Evolutionary conservation across 345 rosid species (phyloP).

Genomic region (Angophora floribunda): DNA sequence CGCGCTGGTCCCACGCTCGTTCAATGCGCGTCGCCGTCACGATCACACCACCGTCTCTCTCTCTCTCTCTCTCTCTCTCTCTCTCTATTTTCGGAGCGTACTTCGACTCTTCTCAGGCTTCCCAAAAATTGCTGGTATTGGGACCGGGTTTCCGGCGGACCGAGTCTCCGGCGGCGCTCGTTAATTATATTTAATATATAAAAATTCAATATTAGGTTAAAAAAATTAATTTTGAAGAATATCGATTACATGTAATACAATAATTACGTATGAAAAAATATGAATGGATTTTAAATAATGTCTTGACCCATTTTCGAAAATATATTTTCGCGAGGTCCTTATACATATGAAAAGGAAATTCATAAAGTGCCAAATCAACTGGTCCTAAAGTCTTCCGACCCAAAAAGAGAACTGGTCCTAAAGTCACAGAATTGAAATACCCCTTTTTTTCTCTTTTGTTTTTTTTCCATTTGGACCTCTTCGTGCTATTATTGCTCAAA

Average conservation of each 20-base stretch:
- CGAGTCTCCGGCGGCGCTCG: background rate
- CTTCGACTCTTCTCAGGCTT: too few species aligned
- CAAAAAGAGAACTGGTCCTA: background rate
- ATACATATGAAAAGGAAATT: background rate
- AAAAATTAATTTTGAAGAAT: background rate
- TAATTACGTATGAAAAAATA: background rate
- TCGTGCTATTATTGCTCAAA: background rate
- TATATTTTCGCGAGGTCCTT: background rate
- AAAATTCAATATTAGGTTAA: background rate
- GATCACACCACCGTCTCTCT: background rate
- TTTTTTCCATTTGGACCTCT: background rate
- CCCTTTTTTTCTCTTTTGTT: background rate
- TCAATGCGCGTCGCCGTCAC: background rate
- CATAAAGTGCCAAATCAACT: background rate
- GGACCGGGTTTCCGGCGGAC: background rate
- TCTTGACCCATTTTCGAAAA: background rate
- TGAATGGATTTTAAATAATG: background rate
- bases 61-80: accelerated
- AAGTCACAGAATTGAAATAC: background rate
- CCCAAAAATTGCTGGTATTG: background rate
- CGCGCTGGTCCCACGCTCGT: background rate
- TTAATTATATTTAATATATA: background rate
- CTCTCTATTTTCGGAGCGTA: background rate
- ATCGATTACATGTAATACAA: background rate
- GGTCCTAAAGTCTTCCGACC: background rate